A percentile compares a stretch with the other conserved stretches of the same genome.
Evolutionary conservation across 1,139 yeast genomes (phyloP).

Genomic region (Pichia sp.): DNA sequence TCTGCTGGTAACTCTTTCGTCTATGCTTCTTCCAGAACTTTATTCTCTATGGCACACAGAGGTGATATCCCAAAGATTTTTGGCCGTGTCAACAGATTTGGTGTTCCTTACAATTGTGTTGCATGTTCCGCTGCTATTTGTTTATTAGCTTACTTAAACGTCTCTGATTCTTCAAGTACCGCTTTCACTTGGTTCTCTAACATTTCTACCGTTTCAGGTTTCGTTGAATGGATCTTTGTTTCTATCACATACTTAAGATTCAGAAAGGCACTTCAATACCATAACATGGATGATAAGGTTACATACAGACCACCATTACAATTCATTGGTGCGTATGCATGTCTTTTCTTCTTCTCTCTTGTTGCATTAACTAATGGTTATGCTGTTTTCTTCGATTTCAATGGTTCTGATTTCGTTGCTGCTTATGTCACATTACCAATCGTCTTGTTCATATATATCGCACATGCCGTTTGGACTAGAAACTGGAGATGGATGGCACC

Average conservation of each 20-base stretch:
- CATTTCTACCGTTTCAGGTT: slow-evolving; percentile 44
- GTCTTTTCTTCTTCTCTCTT: slow-evolving; percentile 41
- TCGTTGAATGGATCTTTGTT: slow-evolving; percentile 42
- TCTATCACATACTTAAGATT: slow-evolving; percentile 48
- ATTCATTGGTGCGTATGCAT: slow-evolving; percentile 45
- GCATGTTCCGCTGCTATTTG: slow-evolving; percentile 37
- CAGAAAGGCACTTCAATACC: slow-evolving; percentile 49
- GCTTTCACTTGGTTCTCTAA: slow-evolving; percentile 41
- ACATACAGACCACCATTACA: slow-evolving; percentile 45
- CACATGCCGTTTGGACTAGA: slow-evolving; percentile 35
- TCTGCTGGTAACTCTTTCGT: slow-evolving; percentile 43
- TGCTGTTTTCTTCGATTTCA: slow-evolving; percentile 43
- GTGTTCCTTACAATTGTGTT: slow-evolving; percentile 43
- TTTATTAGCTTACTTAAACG: slow-evolving; percentile 35
- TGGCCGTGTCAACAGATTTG: slow-evolving; percentile 39
- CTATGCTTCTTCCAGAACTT: slow-evolving; percentile 38
- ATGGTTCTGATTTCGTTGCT: slow-evolving; percentile 52
- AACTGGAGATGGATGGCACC: slow-evolving; percentile 36
- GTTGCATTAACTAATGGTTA: slow-evolving; percentile 56
- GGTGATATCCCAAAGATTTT: slow-evolving; percentile 52
- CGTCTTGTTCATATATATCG: slow-evolving; percentile 45
- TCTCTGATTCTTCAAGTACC: slow-evolving; percentile 33
- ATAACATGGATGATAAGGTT: slow-evolving; percentile 44
- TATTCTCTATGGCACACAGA: slow-evolving; percentile 38
- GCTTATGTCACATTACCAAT: slow-evolving; percentile 63